Evolutionary conservation across 2,329 filamentous ascomycete genomes (phyloP).

Genomic region (Scorias spongiosa): DNA sequence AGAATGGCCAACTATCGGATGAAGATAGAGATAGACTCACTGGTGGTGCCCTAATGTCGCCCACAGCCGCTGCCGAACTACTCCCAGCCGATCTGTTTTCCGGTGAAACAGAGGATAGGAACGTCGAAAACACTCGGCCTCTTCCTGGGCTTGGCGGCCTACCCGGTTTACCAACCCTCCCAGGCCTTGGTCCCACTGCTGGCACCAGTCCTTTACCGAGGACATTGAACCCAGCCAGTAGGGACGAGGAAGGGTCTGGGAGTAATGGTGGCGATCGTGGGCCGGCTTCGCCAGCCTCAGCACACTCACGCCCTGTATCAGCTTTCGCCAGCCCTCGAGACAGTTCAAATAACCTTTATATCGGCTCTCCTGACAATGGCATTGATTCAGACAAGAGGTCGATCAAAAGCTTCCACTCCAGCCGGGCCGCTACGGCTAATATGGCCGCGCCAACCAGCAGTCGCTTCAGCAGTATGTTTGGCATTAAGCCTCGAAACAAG

Average conservation of each 20-base stretch:
- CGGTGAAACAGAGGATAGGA: slow-evolving; percentile 15
- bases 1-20: slow-evolving; percentile 39
- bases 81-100: slow-evolving; percentile 49
- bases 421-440: slow-evolving; percentile 25
- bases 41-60: slow-evolving; percentile 57
- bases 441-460: slow-evolving; percentile 25
- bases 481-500: slow-evolving; percentile 47
- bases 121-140: slow-evolving; percentile 5
- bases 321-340: slow-evolving; percentile 33
- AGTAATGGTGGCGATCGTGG: slow-evolving; percentile 6
- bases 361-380: slow-evolving; percentile 24
- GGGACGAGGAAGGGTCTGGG: neutral
- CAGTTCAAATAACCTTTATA: slow-evolving; percentile 29
- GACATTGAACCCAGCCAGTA: slow-evolving; percentile 4
- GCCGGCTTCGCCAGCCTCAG: slow-evolving; percentile 29
- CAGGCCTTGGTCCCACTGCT: slow-evolving; percentile 9
- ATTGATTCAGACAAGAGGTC: slow-evolving; percentile 32
- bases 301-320: slow-evolving; percentile 28
- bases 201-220: slow-evolving; percentile 6
- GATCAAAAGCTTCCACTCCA: slow-evolving; percentile 35
- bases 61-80: slow-evolving; percentile 53
- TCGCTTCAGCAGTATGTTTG: slow-evolving; percentile 38
- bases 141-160: slow-evolving; percentile 21
- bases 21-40: slow-evolving; percentile 46
- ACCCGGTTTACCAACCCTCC: slow-evolving; percentile 27